Evolutionary conservation across 176 grass and related monocot species (phyloP), one percentile per base, ranked within the genome.

Genomic region (Aegilops tauschii): DNA sequence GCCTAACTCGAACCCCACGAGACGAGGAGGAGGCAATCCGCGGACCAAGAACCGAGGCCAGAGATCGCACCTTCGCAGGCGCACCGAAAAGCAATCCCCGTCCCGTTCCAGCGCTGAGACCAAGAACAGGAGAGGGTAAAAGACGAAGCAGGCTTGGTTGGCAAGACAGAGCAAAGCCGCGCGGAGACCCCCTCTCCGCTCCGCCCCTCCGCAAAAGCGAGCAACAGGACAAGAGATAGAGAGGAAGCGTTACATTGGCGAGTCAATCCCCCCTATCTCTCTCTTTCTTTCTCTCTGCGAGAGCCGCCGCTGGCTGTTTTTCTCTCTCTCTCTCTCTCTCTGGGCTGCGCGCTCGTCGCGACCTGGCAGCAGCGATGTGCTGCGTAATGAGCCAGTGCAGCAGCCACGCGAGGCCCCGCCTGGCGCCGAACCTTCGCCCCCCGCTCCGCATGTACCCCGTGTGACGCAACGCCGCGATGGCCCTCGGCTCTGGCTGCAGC

Each of bases 121-220:
- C 20, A 64, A 77, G 73, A 88, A 39, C 32, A 32, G n/a, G 50
- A n/a, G 74, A 56, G 75, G 39, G 49, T 52, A 14, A 89, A 66
- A 79, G 66, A 88, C 61, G 65, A 74, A 86, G 71, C 47, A 50
- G 61, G 64, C 54, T 83, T 44, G 69, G 68, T 63, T 12, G 49
- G 28, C 5, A 52, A 39, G 25, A 36, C 77, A 83, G 63, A 25
- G 31, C 21, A 56, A 28, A 71, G 25, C 78, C 69, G 70, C 83
- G 27, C 31, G 69, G 85, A 76, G 44, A 56, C 10, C 8, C 18
- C 23, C 77, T 56, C 85, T 52, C 54, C 50, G 45, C 56, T 78
- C 65, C 42, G 61, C 64, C 50, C 67, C 56, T 78, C 65, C 42
- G 61, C 64, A 83, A 65, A 83, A 74, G 35, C 34, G 9, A 76